phyloP scores from a whole-genome alignment of 225 moss, liverwort and hornwort genomes.

The Marchantia polymorpha region DNA sequence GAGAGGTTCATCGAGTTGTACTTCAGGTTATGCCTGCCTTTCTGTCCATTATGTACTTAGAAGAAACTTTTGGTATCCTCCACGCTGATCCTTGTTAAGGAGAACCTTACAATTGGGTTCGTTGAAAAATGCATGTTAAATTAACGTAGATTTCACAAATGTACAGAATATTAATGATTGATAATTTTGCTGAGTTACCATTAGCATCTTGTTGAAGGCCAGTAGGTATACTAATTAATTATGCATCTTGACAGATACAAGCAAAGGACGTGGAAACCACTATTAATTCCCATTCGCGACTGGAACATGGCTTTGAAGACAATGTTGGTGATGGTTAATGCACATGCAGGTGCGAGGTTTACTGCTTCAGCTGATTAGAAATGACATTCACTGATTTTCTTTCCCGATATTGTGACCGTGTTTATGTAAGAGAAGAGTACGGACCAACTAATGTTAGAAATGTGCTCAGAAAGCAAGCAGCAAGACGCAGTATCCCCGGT shows the following conservation, averaged over 20 bases:
- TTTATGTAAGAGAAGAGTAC: background rate
- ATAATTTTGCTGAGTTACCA: no score
- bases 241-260: conserved; percentile 3
- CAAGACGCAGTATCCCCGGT: conserved; percentile 17
- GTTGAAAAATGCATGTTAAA: no score
- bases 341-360: conserved; percentile 26
- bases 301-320: conserved; percentile 30
- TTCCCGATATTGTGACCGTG: no score
- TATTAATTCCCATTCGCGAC: conserved; percentile 25
- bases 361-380: no score
- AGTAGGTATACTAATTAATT: no score
- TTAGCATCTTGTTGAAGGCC: background rate
- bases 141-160: no score
- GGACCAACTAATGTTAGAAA: background rate
- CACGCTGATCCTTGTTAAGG: no score
- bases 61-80: no score
- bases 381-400: no score
- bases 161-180: no score
- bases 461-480: conserved; percentile 28
- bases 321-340: conserved; percentile 33
- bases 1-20: conserved; percentile 30
- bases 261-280: conserved; percentile 19
- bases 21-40: conserved; percentile 25
- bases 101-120: no score
- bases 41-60: no score